phyloP scores from a whole-genome alignment of 176 grass and related monocot species.

The Avena atlantica region DNA sequence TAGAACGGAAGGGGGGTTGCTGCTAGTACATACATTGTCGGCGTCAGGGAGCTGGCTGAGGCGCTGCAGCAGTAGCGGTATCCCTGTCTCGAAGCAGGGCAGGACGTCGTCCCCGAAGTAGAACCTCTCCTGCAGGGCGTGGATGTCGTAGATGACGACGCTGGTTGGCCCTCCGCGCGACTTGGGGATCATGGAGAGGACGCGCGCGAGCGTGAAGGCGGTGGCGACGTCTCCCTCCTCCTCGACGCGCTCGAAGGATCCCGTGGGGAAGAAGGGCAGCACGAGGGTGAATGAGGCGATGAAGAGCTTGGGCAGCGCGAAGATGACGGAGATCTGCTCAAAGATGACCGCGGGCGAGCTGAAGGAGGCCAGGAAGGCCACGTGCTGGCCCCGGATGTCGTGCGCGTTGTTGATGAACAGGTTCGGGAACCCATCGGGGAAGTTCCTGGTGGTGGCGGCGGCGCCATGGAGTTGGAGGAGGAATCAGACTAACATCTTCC shows the following conservation, averaged over 20 bases:
- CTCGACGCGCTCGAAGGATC: conserved; percentile 95
- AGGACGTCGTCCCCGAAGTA: conserved; percentile 85
- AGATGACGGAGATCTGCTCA: conserved; percentile 92
- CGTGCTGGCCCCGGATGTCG: conserved; percentile 86
- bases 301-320: conserved; percentile 89
- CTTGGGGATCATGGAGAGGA: conserved; percentile 90
- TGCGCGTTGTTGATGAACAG: conserved; percentile 95
- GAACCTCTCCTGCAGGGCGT: conserved; percentile 82
- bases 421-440: conserved; percentile 97
- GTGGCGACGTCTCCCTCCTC: conserved; percentile 98
- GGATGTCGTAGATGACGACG: conserved; percentile 96
- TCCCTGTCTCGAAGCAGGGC: conserved; percentile 85
- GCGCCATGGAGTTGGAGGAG: background rate
- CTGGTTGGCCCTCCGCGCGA: conserved; percentile 91
- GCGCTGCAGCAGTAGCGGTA: conserved; percentile 74
- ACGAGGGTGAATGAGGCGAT: conserved; percentile 92
- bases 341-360: conserved; percentile 89
- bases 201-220: conserved; percentile 85
- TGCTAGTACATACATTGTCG: conserved; percentile 54
- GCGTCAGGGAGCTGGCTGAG: conserved; percentile 78
- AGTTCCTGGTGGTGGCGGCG: conserved; percentile 62
- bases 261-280: conserved; percentile 95
- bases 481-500: background rate
- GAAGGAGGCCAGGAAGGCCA: conserved; percentile 97
- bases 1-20: background rate